A percentile compares a stretch with the other conserved stretches of the same genome.
Evolutionary conservation across 2,329 filamentous ascomycete genomes (phyloP).

Genomic region (Capronia epimyces): DNA sequence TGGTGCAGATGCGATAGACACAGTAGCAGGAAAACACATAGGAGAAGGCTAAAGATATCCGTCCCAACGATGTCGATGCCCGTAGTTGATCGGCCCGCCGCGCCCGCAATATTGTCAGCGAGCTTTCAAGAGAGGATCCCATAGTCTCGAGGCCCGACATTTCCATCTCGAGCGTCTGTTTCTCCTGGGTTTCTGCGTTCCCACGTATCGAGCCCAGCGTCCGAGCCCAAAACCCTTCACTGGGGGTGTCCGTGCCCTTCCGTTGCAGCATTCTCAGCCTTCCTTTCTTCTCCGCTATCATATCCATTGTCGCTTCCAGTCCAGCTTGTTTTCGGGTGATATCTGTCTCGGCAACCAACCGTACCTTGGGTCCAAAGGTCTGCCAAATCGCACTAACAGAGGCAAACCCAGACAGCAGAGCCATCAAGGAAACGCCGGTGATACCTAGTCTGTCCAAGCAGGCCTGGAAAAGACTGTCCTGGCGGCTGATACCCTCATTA

Average conservation of each 20-base stretch:
- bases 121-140: conserved; percentile 63
- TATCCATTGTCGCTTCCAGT: conserved; percentile 70
- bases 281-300: conserved; percentile 70
- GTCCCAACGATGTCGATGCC: conserved; percentile 62
- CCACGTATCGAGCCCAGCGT: conserved; percentile 60
- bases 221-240: conserved; percentile 63
- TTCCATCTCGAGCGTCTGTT: conserved; percentile 60
- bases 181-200: conserved; percentile 51
- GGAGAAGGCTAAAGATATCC: conserved; percentile 57
- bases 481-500: conserved; percentile 32
- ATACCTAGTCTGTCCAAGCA: conserved; percentile 67
- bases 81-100: conserved; percentile 61
- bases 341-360: conserved; percentile 66
- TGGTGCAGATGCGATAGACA: conserved; percentile 73
- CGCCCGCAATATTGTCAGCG: conserved; percentile 58
- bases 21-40: conserved; percentile 76
- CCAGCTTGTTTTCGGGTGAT: conserved; percentile 72
- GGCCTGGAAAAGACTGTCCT: conserved; percentile 49
- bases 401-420: conserved; percentile 79
- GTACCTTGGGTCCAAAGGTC: conserved; percentile 62
- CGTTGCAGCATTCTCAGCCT: conserved; percentile 61
- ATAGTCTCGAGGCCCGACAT: conserved; percentile 75
- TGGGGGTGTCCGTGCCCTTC: conserved; percentile 49
- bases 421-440: conserved; percentile 81
- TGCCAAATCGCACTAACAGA: conserved; percentile 86